A percentile compares a stretch with the other conserved stretches of the same genome.
These are phyloP conservation scores for Otatea glauca DNA, from an alignment of 176 grass and related monocot genomes.

Conservation along the genomic window DNA sequence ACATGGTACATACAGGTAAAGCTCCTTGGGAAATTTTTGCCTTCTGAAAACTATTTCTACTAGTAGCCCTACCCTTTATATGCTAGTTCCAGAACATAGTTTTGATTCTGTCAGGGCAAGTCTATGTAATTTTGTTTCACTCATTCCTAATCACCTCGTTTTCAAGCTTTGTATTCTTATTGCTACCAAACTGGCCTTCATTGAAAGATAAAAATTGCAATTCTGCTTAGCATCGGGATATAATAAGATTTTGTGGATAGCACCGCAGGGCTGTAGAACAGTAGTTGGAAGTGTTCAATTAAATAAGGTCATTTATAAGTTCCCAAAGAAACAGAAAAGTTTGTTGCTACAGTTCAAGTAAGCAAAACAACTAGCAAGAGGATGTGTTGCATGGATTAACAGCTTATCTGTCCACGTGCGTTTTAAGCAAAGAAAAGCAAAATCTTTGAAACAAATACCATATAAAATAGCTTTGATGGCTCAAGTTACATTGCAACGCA, in stretches of 20 bases:
- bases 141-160: background rate
- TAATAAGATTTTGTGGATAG: background rate
- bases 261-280: background rate
- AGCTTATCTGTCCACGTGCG: too few relatives aligned
- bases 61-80: background rate
- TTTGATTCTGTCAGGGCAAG: background rate
- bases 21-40: background rate
- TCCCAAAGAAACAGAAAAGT: background rate
- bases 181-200: background rate
- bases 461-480: too few relatives aligned
- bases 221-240: background rate
- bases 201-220: background rate
- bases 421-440: too few relatives aligned
- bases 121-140: conserved; percentile 12
- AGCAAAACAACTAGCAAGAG: too few relatives aligned
- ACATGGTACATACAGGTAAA: background rate
- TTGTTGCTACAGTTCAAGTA: background rate
- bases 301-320: background rate
- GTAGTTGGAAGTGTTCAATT: conserved; percentile 26
- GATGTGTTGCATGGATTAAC: too few relatives aligned
- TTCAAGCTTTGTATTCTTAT: background rate
- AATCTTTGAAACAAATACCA: too few relatives aligned
- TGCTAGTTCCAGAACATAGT: conserved; percentile 22
- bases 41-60: background rate
- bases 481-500: too few relatives aligned